Base-by-base conservation (phyloP, 257 asterid species). In the Solanum etuberosum region DNA sequence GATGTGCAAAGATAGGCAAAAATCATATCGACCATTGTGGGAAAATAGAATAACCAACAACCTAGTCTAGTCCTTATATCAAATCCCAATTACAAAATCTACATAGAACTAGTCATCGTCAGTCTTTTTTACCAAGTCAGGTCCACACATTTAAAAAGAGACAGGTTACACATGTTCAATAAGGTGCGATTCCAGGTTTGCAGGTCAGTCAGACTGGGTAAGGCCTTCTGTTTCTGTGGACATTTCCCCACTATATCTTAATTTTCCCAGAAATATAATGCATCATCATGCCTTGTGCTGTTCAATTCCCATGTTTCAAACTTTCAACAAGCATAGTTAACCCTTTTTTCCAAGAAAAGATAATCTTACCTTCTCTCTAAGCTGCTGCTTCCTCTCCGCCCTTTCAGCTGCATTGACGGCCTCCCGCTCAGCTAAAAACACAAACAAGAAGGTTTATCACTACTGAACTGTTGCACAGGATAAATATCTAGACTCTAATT, bases 331-430 rank as follows among this genome's bases (percentile, higher is more conserved):
- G 84, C 27, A 80, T 46, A 29, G 20, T 73, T 34, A 25, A 21
- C 54, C 51, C 6, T 37, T 43, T 29, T 81, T 43, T 42, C 77
- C 57, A 43, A 37, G 78, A 35, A 71, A 76, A 25, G 31, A 86
- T 15, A 71, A 73, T 92, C 98, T 93, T 90, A 95, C 99, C 90
- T 96, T 97, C 81, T 97, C 98, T 13, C 99, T 92, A 80, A 96
- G 95, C 77, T 88, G 96, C 88, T 91, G 95, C 86, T 97, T 97
- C 92, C 99, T 93, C 92, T 95, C 96, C 5, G 98, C 95, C 87
- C 96, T 93, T 90, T 97, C 99, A 31, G 96, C 99, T 12, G 96
- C 98, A 91, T 93, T 92, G 78, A 97, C 95, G 43, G 97, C 96
- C 93, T 96, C 99, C 71, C 98, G 91, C 90, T 97, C 98, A 91